Conservation (phyloP, 2,329 filamentous ascomycete genomes). For the Fusarium aywerte region DNA sequence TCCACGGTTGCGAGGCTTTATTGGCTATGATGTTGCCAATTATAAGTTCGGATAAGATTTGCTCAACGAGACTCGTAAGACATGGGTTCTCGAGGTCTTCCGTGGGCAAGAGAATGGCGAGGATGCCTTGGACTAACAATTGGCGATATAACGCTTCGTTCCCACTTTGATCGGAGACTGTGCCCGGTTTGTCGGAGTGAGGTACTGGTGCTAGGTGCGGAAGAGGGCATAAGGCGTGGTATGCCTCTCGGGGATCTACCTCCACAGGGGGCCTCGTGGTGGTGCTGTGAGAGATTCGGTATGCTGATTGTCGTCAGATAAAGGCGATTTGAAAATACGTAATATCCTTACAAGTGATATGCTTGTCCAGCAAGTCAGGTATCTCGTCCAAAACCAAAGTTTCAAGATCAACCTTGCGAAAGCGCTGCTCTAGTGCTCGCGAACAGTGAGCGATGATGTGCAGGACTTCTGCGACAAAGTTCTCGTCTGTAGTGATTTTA, state of each 20-base stretch:
- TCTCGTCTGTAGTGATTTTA: slow-evolving; percentile 89
- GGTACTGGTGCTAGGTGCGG: slow-evolving; percentile 84
- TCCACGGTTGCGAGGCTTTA: slow-evolving; percentile 86
- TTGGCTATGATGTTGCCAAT: slow-evolving; percentile 83
- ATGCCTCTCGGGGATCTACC: slow-evolving; percentile 73
- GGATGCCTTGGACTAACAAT: slow-evolving; percentile 82
- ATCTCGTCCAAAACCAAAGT: slow-evolving; percentile 87
- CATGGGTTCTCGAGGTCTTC: slow-evolving; percentile 92
- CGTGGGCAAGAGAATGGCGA: slow-evolving; percentile 87
- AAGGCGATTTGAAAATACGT: not conserved
- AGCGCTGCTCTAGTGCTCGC: slow-evolving; percentile 83
- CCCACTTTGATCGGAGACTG: slow-evolving; percentile 70
- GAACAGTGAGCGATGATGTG: slow-evolving; percentile 94
- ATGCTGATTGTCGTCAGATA: slow-evolving; percentile 64
- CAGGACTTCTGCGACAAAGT: slow-evolving; percentile 87
- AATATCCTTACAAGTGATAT: slow-evolving; percentile 75
- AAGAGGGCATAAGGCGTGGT: slow-evolving; percentile 85
- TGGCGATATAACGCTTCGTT: slow-evolving; percentile 89
- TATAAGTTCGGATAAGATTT: slow-evolving; percentile 91
- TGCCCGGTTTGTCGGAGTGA: slow-evolving; percentile 60
- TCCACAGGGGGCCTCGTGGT: slow-evolving; percentile 68
- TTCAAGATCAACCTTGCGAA: slow-evolving; percentile 85
- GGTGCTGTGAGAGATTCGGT: slow-evolving; percentile 73
- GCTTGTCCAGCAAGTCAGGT: slow-evolving; percentile 80
- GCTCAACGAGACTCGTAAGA: slow-evolving; percentile 82